Evolutionary conservation across 495 filamentous ascomycete genomes (phyloP), one percentile per base, ranked within the genome.

Genomic region (Aspergillus mulundensis): DNA sequence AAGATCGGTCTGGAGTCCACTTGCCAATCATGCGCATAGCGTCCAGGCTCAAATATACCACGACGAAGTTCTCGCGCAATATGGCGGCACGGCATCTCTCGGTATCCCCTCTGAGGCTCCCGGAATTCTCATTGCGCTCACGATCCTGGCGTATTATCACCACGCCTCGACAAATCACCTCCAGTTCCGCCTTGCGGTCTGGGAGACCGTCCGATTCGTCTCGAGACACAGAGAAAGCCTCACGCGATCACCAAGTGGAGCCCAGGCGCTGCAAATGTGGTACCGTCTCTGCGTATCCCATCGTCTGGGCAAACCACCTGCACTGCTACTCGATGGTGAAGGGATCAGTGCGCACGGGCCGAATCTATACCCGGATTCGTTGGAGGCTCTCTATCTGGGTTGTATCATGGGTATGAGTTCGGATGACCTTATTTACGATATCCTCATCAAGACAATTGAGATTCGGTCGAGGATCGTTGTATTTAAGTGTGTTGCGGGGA

Each of bases 361-460:
- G 1, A 62, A 58, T 23, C 28, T 45, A 25, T 45, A 58, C 19
- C 60, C 60, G 2, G 55, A 55, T 28, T 41, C 40, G 3, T 51
- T 53, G 16, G 60, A 62, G n/a, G 55, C 56, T 15, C 46, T 62
- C 2, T 58, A 52, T 48, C 44, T 62, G 2, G 21, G 15, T 30
- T 62, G 60, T 46, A 51, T 62, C 7, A 3, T 58, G 12, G 51
- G 51, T 14, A 58, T 62, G 60, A 55, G 46, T 20, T 8, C 28
- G 18, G 55, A 62, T 39, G 60, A 62, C 20, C 51, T 62, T 1
- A 58, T 62, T 16, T 62, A 62, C 32, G 60, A 62, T 21, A 58
- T 62, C 39, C 41, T 62, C 1, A 57, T 62, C 38, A 62, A 62
- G 41, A 56, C 55, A 0, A 14, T 58, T 12, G 59, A 61, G 21